These are phyloP conservation scores for Solanum pennellii DNA, from an alignment of 257 asterid species.

Conservation along the genomic window DNA sequence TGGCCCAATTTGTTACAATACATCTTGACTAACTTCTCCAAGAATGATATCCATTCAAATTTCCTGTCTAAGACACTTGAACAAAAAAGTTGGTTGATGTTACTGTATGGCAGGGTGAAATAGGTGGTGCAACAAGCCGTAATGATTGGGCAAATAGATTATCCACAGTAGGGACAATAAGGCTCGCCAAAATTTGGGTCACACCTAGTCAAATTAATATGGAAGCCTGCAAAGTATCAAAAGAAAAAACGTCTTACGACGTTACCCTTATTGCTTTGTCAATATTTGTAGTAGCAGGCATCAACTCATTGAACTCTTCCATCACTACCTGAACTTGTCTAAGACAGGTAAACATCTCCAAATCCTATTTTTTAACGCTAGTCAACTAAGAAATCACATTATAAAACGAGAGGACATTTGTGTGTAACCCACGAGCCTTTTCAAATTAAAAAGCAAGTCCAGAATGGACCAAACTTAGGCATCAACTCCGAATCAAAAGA, in stretches of 20 bases:
- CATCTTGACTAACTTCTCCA: background rate
- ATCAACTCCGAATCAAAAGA: background rate
- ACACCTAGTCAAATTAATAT: background rate
- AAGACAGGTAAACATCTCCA: background rate
- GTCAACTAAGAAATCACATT: background rate
- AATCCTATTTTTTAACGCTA: background rate
- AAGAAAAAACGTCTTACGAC: background rate
- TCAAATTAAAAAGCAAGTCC: background rate
- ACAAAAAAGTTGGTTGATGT: background rate
- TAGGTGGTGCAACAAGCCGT: background rate
- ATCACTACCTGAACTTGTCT: background rate
- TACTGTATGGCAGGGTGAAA: background rate
- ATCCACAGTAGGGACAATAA: background rate
- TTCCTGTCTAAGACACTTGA: background rate
- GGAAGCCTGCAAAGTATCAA: background rate
- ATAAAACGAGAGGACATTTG: background rate
- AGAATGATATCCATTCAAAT: background rate
- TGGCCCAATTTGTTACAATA: background rate
- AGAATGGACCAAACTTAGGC: background rate
- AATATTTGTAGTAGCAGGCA: background rate
- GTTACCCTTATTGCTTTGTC: background rate
- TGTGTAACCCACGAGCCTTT: background rate
- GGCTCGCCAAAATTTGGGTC: background rate
- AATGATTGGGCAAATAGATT: background rate
- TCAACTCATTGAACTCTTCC: background rate